These are phyloP conservation scores for Aureobasidium sp. DNA, from an alignment of 2,329 filamentous ascomycete species.

Conservation along the genomic window DNA sequence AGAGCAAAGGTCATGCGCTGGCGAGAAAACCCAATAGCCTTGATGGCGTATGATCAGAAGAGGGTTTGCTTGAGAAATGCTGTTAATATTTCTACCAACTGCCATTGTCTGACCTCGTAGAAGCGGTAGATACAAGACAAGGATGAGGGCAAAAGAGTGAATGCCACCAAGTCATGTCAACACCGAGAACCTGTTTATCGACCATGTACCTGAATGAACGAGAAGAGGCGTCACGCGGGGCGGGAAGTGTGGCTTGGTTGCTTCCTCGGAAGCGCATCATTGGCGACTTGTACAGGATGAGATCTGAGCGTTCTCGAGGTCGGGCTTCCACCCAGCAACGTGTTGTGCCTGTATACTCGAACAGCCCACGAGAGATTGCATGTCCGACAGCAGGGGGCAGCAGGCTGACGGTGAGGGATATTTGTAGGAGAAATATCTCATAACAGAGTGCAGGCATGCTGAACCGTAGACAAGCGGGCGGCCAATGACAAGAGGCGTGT, in stretches of 20 bases:
- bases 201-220: background rate
- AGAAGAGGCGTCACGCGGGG: background rate
- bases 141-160: too few species aligned
- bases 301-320: background rate
- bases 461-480: background rate
- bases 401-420: constrained; percentile 4
- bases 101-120: too few species aligned
- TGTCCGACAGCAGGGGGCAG: background rate
- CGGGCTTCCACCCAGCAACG: constrained; percentile 11
- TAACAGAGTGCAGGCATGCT: background rate
- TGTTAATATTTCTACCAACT: too few species aligned
- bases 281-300: background rate
- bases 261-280: constrained; percentile 11
- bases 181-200: background rate
- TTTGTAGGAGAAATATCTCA: background rate
- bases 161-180: background rate
- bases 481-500: constrained; percentile 11
- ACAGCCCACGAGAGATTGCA: background rate
- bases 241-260: constrained; percentile 9
- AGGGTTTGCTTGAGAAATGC: background rate
- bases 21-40: background rate
- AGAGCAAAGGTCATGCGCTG: background rate
- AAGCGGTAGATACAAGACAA: too few species aligned
- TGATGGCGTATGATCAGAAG: background rate
- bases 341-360: background rate